These are phyloP conservation scores for Cryomyces antarcticus DNA, from an alignment of 495 filamentous ascomycete species.

Conservation along the genomic window DNA sequence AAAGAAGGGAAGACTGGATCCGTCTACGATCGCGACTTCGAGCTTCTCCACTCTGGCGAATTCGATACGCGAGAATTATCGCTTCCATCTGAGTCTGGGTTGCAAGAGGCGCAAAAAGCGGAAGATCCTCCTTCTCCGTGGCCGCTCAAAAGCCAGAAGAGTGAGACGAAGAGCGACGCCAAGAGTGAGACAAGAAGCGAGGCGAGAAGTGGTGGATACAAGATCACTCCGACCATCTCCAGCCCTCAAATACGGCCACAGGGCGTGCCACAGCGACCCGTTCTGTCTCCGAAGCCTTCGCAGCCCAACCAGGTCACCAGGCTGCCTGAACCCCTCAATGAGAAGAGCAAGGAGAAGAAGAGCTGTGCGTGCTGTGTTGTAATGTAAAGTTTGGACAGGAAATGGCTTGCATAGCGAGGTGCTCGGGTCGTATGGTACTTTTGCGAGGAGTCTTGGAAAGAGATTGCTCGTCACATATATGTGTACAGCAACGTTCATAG, in stretches of 20 bases:
- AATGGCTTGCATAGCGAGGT: too few relatives aligned
- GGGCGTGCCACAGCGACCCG: too few relatives aligned
- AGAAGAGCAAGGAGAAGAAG: conserved; percentile 10
- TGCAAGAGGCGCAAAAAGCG: neutral
- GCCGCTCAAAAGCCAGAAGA: conserved; percentile 1
- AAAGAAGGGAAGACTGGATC: conserved; percentile 66
- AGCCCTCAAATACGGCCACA: too few relatives aligned
- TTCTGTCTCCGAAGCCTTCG: too few relatives aligned
- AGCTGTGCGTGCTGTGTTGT: conserved; percentile 19
- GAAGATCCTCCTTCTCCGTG: neutral
- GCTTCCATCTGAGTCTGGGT: conserved; percentile 9
- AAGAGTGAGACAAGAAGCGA: too few relatives aligned
- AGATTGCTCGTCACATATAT: too few relatives aligned
- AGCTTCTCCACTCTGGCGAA: conserved; percentile 37
- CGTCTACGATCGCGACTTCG: conserved; percentile 66
- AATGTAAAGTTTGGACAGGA: conserved; percentile 11
- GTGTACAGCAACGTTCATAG: too few relatives aligned
- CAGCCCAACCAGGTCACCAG: conserved; percentile 1
- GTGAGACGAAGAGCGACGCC: too few relatives aligned
- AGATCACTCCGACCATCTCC: too few relatives aligned
- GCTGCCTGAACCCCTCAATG: conserved; percentile 16
- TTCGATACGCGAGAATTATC: conserved; percentile 4
- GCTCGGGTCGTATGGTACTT: too few relatives aligned
- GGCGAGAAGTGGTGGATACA: too few relatives aligned
- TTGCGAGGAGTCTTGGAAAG: too few relatives aligned